These are phyloP conservation scores for Botrytis hyacinthi DNA, from an alignment of 2,329 filamentous ascomycete species.

Conservation along the genomic window DNA sequence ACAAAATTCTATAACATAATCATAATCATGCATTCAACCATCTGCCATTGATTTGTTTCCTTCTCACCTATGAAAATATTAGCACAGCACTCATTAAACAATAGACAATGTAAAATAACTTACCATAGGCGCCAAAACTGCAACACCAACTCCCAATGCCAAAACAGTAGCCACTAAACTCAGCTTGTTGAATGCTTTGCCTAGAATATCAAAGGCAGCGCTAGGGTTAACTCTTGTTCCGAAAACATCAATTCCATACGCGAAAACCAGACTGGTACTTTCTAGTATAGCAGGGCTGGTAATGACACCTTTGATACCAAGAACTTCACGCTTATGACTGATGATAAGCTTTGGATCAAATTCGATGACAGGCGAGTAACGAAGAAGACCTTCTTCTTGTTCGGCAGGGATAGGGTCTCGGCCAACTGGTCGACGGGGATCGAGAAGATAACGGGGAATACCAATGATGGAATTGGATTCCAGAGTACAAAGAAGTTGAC, in stretches of 20 bases:
- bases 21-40: slow-evolving; percentile 47
- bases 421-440: slow-evolving; percentile 81
- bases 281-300: slow-evolving; percentile 78
- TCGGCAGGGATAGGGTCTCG: slow-evolving; percentile 80
- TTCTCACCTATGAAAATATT: slow-evolving; percentile 49
- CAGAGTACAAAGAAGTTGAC: slow-evolving; percentile 77
- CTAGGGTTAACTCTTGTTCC: slow-evolving; percentile 85
- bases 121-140: slow-evolving; percentile 82
- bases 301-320: slow-evolving; percentile 71
- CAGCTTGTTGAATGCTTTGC: slow-evolving; percentile 89
- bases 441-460: slow-evolving; percentile 74
- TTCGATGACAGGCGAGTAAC: slow-evolving; percentile 74
- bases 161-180: slow-evolving; percentile 81
- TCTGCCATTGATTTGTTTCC: slow-evolving; percentile 65
- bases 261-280: slow-evolving; percentile 87
- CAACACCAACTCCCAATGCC: slow-evolving; percentile 73
- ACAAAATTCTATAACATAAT: slow-evolving; percentile 22
- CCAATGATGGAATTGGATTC: slow-evolving; percentile 73
- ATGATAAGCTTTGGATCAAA: slow-evolving; percentile 79
- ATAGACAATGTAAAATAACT: slow-evolving; percentile 41
- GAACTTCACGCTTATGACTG: slow-evolving; percentile 77
- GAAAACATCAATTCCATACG: slow-evolving; percentile 85
- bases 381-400: slow-evolving; percentile 76
- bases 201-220: slow-evolving; percentile 85
- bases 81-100: slow-evolving; percentile 33